Evolutionary conservation across 1,139 yeast genomes (phyloP), one percentile per base, ranked within the genome.

Genomic region (Komagataea norvegica): DNA sequence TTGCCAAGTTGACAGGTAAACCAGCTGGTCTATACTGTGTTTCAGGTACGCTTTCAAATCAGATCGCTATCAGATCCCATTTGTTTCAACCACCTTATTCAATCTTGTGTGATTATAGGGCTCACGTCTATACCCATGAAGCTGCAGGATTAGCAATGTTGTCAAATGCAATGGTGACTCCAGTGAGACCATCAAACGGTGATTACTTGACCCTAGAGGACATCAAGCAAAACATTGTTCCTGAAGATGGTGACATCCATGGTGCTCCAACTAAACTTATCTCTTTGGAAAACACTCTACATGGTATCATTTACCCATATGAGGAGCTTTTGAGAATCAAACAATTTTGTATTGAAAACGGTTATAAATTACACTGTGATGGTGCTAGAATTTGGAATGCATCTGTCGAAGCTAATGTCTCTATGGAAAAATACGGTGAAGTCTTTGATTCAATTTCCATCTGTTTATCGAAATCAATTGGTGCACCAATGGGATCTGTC

Each of bases 371-470:
- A 54, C 97, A 89, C 59, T 75, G 88, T 55, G 97, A 89, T 57
- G 97, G 97, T 47, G 97, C 97, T n/a, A 72, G 97, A 51, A 67
- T 89, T 43, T 88, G 95, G 93, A 87, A 89, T 57, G 96, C 96
- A 2, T 68, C 80, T 22, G 84, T 74, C 7, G 91, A 73, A 34
- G 75, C 94, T 19, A 88, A 84, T 8, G 68, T 86, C 28, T 64
- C 86, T 10, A 62, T 88, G 41, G 62, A 62, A 33, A 88, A 86
- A 56, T 87, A 81, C 60, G 85, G 95, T 55, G 68, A 74, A 47
- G 66, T 79, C 50, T 89, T 89, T 58, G 97, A 89, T 62, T 77
- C 94, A 25, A 86, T 89, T 37, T 86, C 96, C 6, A 72, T 89
- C 40, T 89, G 97, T 62, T 66, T 89, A 45, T 85, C 95, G 38